Evolutionary conservation across 2,329 filamentous ascomycete species (phyloP).

Genomic region (Hypocreales sp.): DNA sequence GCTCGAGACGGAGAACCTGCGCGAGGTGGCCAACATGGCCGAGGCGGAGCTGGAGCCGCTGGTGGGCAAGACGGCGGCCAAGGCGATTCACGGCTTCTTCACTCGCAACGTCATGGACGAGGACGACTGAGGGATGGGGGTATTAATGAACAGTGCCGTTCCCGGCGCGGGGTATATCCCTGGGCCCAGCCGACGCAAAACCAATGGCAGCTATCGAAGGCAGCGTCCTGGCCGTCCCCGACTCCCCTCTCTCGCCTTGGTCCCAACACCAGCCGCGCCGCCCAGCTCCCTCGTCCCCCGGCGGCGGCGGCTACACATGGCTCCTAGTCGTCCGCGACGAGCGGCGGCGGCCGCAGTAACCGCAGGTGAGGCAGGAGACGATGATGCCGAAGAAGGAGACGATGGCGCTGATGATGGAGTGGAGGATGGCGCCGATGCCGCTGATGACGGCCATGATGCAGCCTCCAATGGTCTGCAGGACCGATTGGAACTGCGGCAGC

Average conservation of each 20-base stretch:
- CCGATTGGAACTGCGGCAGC: conserved; percentile 34
- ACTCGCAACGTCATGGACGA: conserved; percentile 45
- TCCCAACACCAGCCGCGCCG: too few species aligned
- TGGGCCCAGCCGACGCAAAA: too few species aligned
- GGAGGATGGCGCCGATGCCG: conserved; percentile 48
- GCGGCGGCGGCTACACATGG: conserved; percentile 7
- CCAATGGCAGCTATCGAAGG: too few species aligned
- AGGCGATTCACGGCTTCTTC: conserved; percentile 70
- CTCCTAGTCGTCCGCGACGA: conserved; percentile 9
- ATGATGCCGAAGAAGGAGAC: conserved; percentile 50
- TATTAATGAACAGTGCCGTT: too few species aligned
- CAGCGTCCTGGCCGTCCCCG: too few species aligned
- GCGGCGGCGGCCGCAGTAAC: conserved; percentile 17
- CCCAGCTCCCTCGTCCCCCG: too few species aligned
- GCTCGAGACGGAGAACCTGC: conserved; percentile 57
- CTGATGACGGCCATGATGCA: conserved; percentile 54
- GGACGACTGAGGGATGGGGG: conserved; percentile 15
- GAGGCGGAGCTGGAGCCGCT: conserved; percentile 54
- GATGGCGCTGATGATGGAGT: conserved; percentile 52
- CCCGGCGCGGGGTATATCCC: too few species aligned
- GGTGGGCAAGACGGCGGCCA: conserved; percentile 61
- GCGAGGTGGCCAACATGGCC: conserved; percentile 77
- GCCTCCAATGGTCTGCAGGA: conserved; percentile 49
- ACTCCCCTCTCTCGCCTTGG: too few species aligned
- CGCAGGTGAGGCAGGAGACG: conserved; percentile 48